A percentile compares a stretch with the other conserved stretches of the same genome.
These are phyloP conservation scores for Yamadazyma tumulicola DNA, from an alignment of 805 yeast genomes.

Conservation along the genomic window DNA sequence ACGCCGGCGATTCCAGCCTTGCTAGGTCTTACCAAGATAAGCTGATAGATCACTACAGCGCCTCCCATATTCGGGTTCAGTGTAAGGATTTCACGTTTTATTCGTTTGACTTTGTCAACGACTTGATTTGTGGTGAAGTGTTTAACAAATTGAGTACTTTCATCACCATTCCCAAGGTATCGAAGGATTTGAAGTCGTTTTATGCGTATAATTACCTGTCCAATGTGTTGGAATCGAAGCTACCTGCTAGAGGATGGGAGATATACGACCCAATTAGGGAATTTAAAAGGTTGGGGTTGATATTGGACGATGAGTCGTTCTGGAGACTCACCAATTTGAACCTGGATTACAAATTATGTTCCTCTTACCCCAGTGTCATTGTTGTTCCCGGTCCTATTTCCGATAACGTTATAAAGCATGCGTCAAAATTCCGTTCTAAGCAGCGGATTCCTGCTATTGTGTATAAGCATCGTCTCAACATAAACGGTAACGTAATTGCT, in stretches of 20 bases:
- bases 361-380: slow-evolving; percentile 67
- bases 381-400: slow-evolving; percentile 76
- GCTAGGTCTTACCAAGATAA: slow-evolving; percentile 10
- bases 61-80: slow-evolving; percentile 61
- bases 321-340: slow-evolving; percentile 79
- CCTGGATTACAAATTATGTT: slow-evolving; percentile 58
- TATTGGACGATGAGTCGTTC: slow-evolving; percentile 17
- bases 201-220: slow-evolving; percentile 85
- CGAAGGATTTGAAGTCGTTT: slow-evolving; percentile 40
- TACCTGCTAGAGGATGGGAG: slow-evolving; percentile 60
- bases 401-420: slow-evolving; percentile 78
- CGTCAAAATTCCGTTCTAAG: slow-evolving; percentile 83
- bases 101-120: slow-evolving; percentile 68
- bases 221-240: slow-evolving; percentile 59
- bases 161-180: slow-evolving; percentile 52
- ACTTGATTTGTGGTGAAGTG: slow-evolving; percentile 61
- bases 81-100: slow-evolving; percentile 85
- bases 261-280: slow-evolving; percentile 62
- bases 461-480: slow-evolving; percentile 56
- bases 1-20: slow-evolving; percentile 6
- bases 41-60: slow-evolving; percentile 33
- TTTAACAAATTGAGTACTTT: slow-evolving; percentile 67
- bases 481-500: slow-evolving; percentile 73
- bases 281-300: slow-evolving; percentile 70
- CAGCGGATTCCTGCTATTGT: slow-evolving; percentile 78